Percentiles rank a stretch among this genome's conserved stretches.
These are phyloP conservation scores for Craterostigma plantagineum DNA, from an alignment of 257 asterid genomes.

Conservation along the genomic window DNA sequence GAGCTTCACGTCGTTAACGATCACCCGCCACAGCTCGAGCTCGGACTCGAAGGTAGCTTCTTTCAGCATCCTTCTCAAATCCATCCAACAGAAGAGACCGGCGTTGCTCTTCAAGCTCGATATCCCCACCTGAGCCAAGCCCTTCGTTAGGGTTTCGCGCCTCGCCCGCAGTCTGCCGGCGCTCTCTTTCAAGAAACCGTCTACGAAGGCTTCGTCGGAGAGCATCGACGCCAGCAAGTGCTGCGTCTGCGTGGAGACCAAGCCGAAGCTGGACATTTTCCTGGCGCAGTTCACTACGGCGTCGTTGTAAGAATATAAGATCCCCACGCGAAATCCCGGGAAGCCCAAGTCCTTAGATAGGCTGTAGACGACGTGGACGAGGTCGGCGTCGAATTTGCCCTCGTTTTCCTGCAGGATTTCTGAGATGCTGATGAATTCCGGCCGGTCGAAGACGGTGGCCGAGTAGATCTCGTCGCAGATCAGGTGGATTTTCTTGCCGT, in stretches of 20 bases:
- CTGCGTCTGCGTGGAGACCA: constrained; percentile 75
- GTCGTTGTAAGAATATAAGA: constrained; percentile 62
- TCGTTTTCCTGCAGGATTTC: constrained; percentile 32
- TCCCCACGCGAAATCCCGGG: constrained; percentile 73
- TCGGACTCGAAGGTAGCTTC: constrained; percentile 43
- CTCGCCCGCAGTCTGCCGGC: constrained; percentile 27
- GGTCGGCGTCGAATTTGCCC: constrained; percentile 18
- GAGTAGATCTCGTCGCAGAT: constrained; percentile 81
- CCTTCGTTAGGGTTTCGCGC: constrained; percentile 20
- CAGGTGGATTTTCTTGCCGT: constrained; percentile 38
- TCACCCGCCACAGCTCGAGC: constrained; percentile 40
- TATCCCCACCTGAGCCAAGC: constrained; percentile 38
- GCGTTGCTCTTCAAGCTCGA: constrained; percentile 36
- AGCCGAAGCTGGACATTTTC: constrained; percentile 78
- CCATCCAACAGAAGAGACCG: constrained; percentile 66
- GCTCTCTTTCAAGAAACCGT: constrained; percentile 27
- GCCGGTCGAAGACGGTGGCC: constrained; percentile 58
- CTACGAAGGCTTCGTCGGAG: constrained; percentile 40
- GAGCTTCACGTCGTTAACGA: constrained; percentile 46
- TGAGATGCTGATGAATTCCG: constrained; percentile 52
- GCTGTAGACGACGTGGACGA: constrained; percentile 66
- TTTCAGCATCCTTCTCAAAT: constrained; percentile 29
- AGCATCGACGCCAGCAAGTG: constrained; percentile 45
- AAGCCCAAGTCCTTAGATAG: constrained; percentile 75
- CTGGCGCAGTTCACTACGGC: constrained; percentile 33